Evolutionary conservation across 2,329 filamentous ascomycete genomes (phyloP).

Genomic region (Akanthomyces lecanii): DNA sequence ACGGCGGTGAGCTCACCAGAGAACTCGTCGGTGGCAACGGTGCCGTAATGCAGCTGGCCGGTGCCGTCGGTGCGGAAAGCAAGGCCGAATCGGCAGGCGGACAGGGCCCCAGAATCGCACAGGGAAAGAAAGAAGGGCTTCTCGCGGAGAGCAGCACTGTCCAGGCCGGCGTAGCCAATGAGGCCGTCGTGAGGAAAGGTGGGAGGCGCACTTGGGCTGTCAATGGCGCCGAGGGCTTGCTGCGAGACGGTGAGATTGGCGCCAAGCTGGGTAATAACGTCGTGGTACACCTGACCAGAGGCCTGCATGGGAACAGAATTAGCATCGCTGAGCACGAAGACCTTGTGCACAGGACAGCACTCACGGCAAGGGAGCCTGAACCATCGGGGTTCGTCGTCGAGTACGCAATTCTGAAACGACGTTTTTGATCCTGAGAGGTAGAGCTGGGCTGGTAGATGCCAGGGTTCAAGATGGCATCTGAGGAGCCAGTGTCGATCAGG

Average conservation of each 20-base stretch:
- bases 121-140: constrained; percentile 20
- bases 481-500: constrained; percentile 22
- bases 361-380: constrained; percentile 18
- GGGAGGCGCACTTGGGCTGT: constrained; percentile 14
- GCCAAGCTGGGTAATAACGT: constrained; percentile 20
- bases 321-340: background rate
- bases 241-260: constrained; percentile 20
- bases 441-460: constrained; percentile 20
- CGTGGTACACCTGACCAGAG: constrained; percentile 19
- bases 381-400: constrained; percentile 22
- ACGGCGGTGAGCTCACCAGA: constrained; percentile 16
- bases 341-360: background rate
- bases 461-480: constrained; percentile 21
- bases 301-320: constrained; percentile 15
- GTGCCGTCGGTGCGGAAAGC: constrained; percentile 21
- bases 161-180: constrained; percentile 20
- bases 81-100: constrained; percentile 22
- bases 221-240: constrained; percentile 20
- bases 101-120: constrained; percentile 19
- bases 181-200: constrained; percentile 22
- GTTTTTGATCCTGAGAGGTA: constrained; percentile 11
- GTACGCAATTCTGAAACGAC: constrained; percentile 19
- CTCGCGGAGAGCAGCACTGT: constrained; percentile 11
- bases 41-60: constrained; percentile 22
- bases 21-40: constrained; percentile 18